Percentiles rank a stretch among this genome's conserved stretches.
Evolutionary conservation across 352 stramenopile species (phyloP).

Genomic region (Globisporangium carolinianum): DNA sequence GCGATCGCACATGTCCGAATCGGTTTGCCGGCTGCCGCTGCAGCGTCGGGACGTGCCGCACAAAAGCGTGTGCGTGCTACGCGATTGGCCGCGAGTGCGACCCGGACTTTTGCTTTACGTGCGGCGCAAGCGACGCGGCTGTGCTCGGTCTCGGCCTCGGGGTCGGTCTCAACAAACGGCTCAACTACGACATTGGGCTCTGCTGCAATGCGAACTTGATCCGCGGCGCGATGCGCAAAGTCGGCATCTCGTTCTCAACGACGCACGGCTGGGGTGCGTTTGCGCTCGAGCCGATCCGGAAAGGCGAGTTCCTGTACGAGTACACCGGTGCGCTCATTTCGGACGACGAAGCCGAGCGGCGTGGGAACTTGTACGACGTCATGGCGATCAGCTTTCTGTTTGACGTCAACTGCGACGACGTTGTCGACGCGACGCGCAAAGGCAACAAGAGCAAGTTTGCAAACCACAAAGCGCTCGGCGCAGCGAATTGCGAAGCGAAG

Average conservation of each 20-base stretch:
- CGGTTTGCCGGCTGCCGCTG: slow-evolving; percentile 67
- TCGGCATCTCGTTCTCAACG: slow-evolving; percentile 57
- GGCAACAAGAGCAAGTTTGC: slow-evolving; percentile 94
- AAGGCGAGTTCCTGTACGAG: slow-evolving; percentile 68
- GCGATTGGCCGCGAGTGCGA: slow-evolving; percentile 52
- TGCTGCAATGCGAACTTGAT: slow-evolving; percentile 66
- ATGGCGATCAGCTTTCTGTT: slow-evolving; percentile 86
- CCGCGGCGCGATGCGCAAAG: slow-evolving; percentile 27
- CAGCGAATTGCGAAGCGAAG: slow-evolving; percentile 77
- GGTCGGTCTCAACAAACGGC: slow-evolving; percentile 16
- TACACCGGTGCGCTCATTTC: slow-evolving; percentile 65
- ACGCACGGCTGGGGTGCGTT: slow-evolving; percentile 72
- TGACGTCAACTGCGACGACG: slow-evolving; percentile 87
- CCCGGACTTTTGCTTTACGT: slow-evolving; percentile 67
- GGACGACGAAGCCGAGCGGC: slow-evolving; percentile 69
- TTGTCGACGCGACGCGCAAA: slow-evolving; percentile 89
- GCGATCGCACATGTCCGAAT: slow-evolving; percentile 53
- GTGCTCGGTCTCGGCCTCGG: slow-evolving; percentile 20
- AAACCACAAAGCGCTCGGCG: slow-evolving; percentile 64
- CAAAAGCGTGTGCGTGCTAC: slow-evolving; percentile 49
- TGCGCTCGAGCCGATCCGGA: slow-evolving; percentile 51
- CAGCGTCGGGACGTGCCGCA: slow-evolving; percentile 40
- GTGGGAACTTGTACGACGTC: slow-evolving; percentile 77
- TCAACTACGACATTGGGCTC: slow-evolving; percentile 27
- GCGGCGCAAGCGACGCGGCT: slow-evolving; percentile 49